Conservation (phyloP, 176 grass and related monocot genomes). For the Areca catechu region DNA sequence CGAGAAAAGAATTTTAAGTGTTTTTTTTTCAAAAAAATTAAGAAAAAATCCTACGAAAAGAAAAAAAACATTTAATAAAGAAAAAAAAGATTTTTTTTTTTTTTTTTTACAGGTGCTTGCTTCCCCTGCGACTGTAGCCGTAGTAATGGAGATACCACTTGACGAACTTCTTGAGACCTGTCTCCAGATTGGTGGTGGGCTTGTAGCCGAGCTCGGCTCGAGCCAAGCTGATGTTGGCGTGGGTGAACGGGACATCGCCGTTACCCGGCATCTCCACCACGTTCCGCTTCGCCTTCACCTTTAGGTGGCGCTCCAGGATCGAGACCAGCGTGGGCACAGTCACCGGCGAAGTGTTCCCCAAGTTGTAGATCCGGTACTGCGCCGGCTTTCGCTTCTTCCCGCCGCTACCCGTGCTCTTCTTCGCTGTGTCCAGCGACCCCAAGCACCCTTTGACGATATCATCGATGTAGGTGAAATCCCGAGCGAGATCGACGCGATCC, state of each 20-base stretch:
- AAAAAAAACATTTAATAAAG: too few relatives aligned
- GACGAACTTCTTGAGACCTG: constrained; percentile 44
- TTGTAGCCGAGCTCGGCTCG: constrained; percentile 30
- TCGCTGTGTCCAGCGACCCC: constrained; percentile 29
- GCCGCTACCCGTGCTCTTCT: constrained; percentile 37
- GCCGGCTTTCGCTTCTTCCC: constrained; percentile 27
- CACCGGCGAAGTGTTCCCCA: constrained; percentile 43
- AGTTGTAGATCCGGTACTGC: constrained; percentile 33
- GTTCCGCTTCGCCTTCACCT: constrained; percentile 30
- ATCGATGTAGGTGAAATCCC: constrained; percentile 50
- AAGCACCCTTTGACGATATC: constrained; percentile 46
- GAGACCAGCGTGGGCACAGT: constrained; percentile 28
- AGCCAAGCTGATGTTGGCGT: constrained; percentile 39
- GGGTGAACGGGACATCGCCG: constrained; percentile 40
- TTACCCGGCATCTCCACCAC: constrained; percentile 41
- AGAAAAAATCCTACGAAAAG: too few relatives aligned
- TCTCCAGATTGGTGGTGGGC: constrained; percentile 32
- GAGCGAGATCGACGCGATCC: constrained; percentile 20
- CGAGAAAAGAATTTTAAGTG: too few relatives aligned
- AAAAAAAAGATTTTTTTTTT: too few relatives aligned
- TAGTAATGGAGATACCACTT: constrained; percentile 44
- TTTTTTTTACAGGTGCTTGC: not conserved
- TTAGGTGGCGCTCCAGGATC: constrained; percentile 30
- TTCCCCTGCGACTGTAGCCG: constrained; percentile 22
- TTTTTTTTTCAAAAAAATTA: too few relatives aligned